Evolutionary conservation across 2,329 filamentous ascomycete species (phyloP), one percentile per base, ranked within the genome.

Genomic region (Coleophoma cylindrospora): DNA sequence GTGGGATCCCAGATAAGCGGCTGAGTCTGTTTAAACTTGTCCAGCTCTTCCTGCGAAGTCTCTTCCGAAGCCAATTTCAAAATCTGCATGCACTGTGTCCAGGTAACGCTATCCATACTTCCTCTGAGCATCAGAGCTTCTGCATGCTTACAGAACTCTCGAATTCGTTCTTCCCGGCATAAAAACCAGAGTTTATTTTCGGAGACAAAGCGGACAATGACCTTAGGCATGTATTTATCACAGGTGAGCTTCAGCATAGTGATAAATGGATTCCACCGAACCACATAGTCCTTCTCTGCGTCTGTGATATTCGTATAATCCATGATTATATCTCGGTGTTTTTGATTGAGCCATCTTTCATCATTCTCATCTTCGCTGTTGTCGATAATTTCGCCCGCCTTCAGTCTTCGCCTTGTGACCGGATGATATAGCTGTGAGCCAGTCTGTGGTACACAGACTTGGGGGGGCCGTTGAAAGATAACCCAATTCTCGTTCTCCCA

Each of bases 241-340:
- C 17, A 44, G 13, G 41, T 27, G 13, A 44, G 41, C 41, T 44
- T 44, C 27, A 44, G 22, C 12, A 32, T 17, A 22, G 47, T 45
- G 19, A 49, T 47, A 36, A 64, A 65, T 12, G 55, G 53, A 38
- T 66, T 64, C 61, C 62, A 66, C 9, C 48, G 43, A 22, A 54
- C 56, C 14, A 64, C 52, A 34, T 60, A 66, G 10, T 64, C 64
- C 34, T 65, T 66, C 41, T 65, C 62, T 22, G 57, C 55, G 2
- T 50, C 45, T 8, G 54, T 57, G 8, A 65, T 48, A 50, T 66
- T 61, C 9, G 45, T 55, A 45, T 55, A 63, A 34, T 64, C 62
- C 22, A 60, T 57, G 8, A 66, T 57, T 2, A 57, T 51, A 36
- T 65, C 63, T 22, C 57, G 53, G 33, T 62, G 57, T 40, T 61